phyloP scores from a whole-genome alignment of 2,329 filamentous ascomycete genomes.

The Zymoseptoria pseudotritici region DNA sequence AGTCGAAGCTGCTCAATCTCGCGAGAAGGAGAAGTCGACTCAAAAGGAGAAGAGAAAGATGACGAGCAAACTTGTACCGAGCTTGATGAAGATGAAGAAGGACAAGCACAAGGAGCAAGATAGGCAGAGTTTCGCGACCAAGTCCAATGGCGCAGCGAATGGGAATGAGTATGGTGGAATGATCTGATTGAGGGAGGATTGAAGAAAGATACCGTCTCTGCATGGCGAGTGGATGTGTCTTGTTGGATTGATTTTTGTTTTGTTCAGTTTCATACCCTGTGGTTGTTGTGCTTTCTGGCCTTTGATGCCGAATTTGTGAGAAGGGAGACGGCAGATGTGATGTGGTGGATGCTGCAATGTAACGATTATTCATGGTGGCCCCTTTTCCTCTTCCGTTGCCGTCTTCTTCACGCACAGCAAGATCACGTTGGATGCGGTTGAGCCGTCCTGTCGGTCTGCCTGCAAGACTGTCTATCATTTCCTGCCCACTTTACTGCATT shows the following conservation, averaged over 20 bases:
- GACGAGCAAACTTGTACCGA: constrained; percentile 33
- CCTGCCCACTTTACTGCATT: not conserved
- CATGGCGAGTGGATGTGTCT: not conserved
- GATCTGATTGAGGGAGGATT: not conserved
- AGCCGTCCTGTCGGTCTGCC: not conserved
- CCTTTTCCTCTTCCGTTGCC: not conserved
- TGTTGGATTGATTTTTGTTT: not conserved
- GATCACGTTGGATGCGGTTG: not conserved
- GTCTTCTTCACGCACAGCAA: not conserved
- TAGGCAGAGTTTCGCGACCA: not conserved
- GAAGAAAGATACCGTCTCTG: not conserved
- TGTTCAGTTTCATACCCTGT: not conserved
- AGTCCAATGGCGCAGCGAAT: not conserved
- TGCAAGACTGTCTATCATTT: not conserved
- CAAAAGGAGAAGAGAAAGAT: constrained; percentile 30
- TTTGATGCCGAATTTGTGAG: not conserved
- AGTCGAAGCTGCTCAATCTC: constrained; percentile 25
- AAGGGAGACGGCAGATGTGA: not conserved
- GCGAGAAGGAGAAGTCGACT: constrained; percentile 28
- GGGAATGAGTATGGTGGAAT: not conserved
- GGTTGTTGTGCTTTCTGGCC: not conserved
- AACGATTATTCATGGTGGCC: not conserved
- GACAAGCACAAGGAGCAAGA: constrained; percentile 27
- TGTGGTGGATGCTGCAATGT: not conserved
- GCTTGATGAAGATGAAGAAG: constrained; percentile 29